Base-by-base conservation (phyloP, 768 basidiomycete species). In the Candolleomyces aberdarensis region DNA sequence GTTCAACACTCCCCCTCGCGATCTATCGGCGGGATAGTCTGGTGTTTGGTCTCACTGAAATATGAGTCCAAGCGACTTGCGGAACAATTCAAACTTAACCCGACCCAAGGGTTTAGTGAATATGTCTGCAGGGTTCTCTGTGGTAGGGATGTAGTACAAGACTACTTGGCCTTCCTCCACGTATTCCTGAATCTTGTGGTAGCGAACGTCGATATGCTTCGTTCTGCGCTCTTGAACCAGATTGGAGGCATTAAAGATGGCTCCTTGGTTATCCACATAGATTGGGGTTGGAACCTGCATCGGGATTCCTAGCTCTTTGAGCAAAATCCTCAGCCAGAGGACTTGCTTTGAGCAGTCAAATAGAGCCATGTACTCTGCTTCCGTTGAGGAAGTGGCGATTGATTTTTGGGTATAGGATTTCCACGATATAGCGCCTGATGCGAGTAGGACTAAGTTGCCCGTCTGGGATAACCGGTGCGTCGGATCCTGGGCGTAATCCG, bases 61-160 rank as follows among this genome's bases (percentile, higher is more conserved):
- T 5, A 15, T 5, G 14, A 46, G 44, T 14, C 52, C 52, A 10
- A 39, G 8, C 31, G 14, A 14, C 15, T 54, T 54, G 6, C 52
- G 54, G 32, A 61, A 61, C 2, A 22, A 11, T 39, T 61, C 47
- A 49, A 61, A 61, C 44, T 57, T 57, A 2, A 57, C 48, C 17
- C 36, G 49, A 2, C 46, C 55, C 15, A 61, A 43, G 44, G 48
- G 41, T 63, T 80, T 81, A 0, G 76, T 82, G 15, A 82, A 63
- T 3, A 76, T 61, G 63, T 80, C 76, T 0, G 79, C 76, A 15
- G 69, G 48, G 60, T 76, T 75, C 0, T 76, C 65, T 1, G 29
- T 57, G 7, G 71, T 69, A 0, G 74, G 70, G 22, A 72, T 63
- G 57, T 69, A 69, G 11, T 60, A 29, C 15, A 72, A 50, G 2